Base-by-base conservation (phyloP, 495 filamentous ascomycete species). In the Coniosporium apollinis region DNA sequence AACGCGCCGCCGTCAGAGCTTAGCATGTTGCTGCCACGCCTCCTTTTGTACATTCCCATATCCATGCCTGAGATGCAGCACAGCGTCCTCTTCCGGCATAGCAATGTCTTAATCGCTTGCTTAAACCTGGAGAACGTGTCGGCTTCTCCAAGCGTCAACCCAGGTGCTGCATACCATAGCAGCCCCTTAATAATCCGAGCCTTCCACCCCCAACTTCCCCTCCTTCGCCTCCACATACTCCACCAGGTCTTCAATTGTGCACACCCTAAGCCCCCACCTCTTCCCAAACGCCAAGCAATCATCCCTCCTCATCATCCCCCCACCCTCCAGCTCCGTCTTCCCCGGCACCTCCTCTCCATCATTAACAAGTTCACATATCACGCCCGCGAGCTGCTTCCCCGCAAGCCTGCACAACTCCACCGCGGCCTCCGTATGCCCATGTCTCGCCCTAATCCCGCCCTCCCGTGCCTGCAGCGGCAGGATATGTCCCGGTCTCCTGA, bases 271-370 rank as follows among this genome's bases (percentile, higher is more conserved):
- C 7, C 84, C 85, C 77, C 82, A 96, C 53, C 66, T 72, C 56
- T 70, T 70, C 9, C 84, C 91, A 67, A 97, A 97, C 21, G 59
- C 66, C 51, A 97, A 63, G 53, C 89, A 96, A 3, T 69, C 79
- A 67, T 96, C 86, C 39, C 84, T 70, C 45, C 85, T 60, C 82
- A 94, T 80, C 89, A 96, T 97, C 2, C 74, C 82, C 25, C 71
- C 70, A 13, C 65, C 65, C 7, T 55, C 49, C 37, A 63, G 55
- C 51, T 71, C 67, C 16, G 76, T 44, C 22, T 69, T 65, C 14
- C 66, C 69, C 8, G 69, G 49, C 14, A 51, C 46, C 48, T 46
- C 54, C 41, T 51, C 51, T 3, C 54, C 56, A 24, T 59, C 57
- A 21, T 85, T 79, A 16, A 60, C 47, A 32, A 60, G 13, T 36